Percentiles rank a stretch among this genome's conserved stretches.
These are phyloP conservation scores for Neonothopanus nambi DNA, from an alignment of 1,284 basidiomycete genomes.

Conservation along the genomic window DNA sequence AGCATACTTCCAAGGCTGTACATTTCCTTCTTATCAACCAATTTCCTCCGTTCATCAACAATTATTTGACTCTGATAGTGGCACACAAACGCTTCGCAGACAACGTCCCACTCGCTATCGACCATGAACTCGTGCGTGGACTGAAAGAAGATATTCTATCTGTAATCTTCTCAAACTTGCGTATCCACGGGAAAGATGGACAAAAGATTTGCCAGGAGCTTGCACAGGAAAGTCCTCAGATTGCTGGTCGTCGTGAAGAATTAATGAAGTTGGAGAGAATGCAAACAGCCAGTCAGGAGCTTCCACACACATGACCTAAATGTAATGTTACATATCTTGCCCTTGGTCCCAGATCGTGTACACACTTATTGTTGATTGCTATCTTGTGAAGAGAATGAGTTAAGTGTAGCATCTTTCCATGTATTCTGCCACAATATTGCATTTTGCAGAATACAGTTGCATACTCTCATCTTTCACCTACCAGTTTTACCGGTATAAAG, in stretches of 20 bases:
- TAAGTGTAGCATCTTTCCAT: no score
- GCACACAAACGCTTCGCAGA: slow-evolving; percentile 71
- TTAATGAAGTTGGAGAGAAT: slow-evolving; percentile 53
- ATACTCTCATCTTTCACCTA: no score
- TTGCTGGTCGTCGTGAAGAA: slow-evolving; percentile 50
- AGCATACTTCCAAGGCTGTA: slow-evolving; percentile 70
- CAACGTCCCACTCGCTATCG: slow-evolving; percentile 62
- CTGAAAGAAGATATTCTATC: slow-evolving; percentile 40
- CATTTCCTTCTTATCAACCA: not conserved
- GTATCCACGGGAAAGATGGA: slow-evolving; percentile 41
- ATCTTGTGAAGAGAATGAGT: no score
- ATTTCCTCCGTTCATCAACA: no score
- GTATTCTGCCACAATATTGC: no score
- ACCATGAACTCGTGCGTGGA: slow-evolving; percentile 57
- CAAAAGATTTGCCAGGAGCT: slow-evolving; percentile 50
- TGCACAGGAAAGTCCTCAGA: slow-evolving; percentile 51
- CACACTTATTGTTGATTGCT: no score
- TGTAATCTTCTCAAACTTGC: no score
- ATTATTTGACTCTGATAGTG: slow-evolving; percentile 37
- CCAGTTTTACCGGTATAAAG: no score
- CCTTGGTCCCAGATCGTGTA: no score
- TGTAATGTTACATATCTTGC: no score
- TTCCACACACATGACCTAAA: slow-evolving; percentile 26
- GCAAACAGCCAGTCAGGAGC: slow-evolving; percentile 47
- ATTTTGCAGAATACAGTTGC: no score